Base-by-base conservation (phyloP, 2,329 filamentous ascomycete species). In the Penicillium hordei region DNA sequence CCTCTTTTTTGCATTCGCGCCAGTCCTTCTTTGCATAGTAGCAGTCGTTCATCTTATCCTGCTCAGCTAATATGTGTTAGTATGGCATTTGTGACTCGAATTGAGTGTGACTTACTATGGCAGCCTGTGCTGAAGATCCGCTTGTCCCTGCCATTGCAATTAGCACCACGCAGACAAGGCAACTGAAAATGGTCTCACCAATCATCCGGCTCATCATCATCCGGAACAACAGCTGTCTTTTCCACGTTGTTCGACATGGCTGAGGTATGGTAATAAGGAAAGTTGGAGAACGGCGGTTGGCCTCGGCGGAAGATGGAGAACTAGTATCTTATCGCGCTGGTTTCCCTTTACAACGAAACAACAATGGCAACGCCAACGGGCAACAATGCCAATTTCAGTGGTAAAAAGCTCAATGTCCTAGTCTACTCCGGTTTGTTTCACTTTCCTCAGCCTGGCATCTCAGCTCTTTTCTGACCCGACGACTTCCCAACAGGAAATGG, bases 1-100 rank as follows among this genome's bases (percentile, higher is more conserved):
- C 93, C 85, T 97, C 93, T 65, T 86, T 82, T 71, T 89, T 89
- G 77, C 94, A 99, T 57, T 83, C 82, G 66, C 94, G 83, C 93
- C 94, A 99, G 73, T 99, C 94, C 74, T 93, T 96, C 82, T 93
- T 96, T 55, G 93, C 91, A 71, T 86, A 96, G 75, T 95, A 96
- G 77, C 94, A 99, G 74, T 97, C 91, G 36, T 92, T 97, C 87
- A 99, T 84, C 70, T 87, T 93, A 53, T 84, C 80, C 70, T 97
- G 96, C 72, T 97, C 93, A 23, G 86, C 93, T 97, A 65, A 45
- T 36, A 2, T 2, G 2, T 55, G 19, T 62, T 21, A 65, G 48
- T 23, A 17, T 29, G 60, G 38, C 66, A 23, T 33, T 9, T 4
- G 4, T n/a, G 21, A 17, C 23, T 27, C 25, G 2, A 38, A 15